Evolutionary conservation across 768 basidiomycete genomes (phyloP).

Genomic region (Serendipita sp.): DNA sequence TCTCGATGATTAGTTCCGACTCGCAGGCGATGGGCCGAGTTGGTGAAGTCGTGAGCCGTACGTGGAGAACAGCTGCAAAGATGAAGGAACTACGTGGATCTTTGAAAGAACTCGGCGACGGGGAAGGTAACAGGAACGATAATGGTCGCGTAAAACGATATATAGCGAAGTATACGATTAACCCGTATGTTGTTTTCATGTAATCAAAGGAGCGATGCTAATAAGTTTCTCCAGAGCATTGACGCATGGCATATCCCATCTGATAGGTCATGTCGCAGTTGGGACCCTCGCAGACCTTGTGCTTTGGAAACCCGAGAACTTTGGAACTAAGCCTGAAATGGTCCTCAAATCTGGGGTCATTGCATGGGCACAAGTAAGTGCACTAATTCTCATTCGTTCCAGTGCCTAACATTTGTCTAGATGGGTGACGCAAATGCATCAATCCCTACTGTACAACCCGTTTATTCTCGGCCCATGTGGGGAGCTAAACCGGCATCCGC

Average conservation of each 20-base stretch:
- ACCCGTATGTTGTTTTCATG: constrained; percentile 52
- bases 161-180: constrained; percentile 91
- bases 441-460: constrained; percentile 89
- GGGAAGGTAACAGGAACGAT: constrained; percentile 36
- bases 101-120: constrained; percentile 51
- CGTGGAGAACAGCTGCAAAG: constrained; percentile 96
- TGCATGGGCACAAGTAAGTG: constrained; percentile 64
- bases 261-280: constrained; percentile 68
- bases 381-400: not conserved
- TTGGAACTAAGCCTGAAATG: constrained; percentile 86
- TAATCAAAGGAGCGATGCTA: not conserved
- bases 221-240: constrained; percentile 46
- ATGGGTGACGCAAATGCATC: constrained; percentile 96
- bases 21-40: constrained; percentile 98
- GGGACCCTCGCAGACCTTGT: constrained; percentile 88
- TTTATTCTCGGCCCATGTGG: constrained; percentile 86
- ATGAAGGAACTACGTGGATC: constrained; percentile 70
- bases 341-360: constrained; percentile 92
- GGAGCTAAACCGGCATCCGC: constrained; percentile 62
- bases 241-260: constrained; percentile 77
- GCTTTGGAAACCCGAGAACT: constrained; percentile 87
- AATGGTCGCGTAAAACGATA: constrained; percentile 91
- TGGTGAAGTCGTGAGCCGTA: constrained; percentile 80
- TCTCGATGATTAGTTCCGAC: constrained; percentile 93
- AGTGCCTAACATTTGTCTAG: constrained; percentile 22